Conservation (phyloP, 2,329 filamentous ascomycete species). For the Hypoxylon sp. region DNA sequence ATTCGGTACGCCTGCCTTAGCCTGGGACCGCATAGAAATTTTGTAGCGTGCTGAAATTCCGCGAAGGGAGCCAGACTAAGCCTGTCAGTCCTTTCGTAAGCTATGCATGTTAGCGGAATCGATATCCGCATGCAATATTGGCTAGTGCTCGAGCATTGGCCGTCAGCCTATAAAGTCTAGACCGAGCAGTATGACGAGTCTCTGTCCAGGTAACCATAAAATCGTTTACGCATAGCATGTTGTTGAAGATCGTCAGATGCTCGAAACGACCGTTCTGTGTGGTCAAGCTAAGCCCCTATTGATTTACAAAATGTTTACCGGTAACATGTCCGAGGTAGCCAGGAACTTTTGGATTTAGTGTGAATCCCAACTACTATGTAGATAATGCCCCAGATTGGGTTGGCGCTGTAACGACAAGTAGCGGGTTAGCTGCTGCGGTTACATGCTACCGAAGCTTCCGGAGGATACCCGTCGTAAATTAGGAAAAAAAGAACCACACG, state of each 20-base stretch:
- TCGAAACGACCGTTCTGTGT: constrained; percentile 4
- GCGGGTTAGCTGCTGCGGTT: neutral
- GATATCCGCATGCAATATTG: constrained; percentile 36
- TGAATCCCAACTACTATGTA: neutral
- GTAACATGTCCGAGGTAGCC: neutral
- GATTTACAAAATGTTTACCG: neutral
- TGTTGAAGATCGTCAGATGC: constrained; percentile 13
- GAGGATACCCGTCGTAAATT: neutral
- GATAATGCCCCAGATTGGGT: neutral
- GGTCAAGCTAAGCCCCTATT: neutral
- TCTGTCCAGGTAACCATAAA: neutral
- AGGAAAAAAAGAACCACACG: neutral
- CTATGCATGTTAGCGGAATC: constrained; percentile 39
- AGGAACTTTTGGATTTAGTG: neutral
- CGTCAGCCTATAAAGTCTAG: constrained; percentile 20
- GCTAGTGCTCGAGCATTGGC: constrained; percentile 18
- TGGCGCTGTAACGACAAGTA: neutral
- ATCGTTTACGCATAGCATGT: constrained; percentile 3
- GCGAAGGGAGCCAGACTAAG: constrained; percentile 5
- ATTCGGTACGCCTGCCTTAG: neutral
- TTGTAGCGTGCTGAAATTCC: constrained; percentile 11
- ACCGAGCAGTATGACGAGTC: neutral
- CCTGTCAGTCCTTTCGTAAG: constrained; percentile 14
- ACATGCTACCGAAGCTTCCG: neutral
- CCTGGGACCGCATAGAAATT: constrained; percentile 1